Evolutionary conservation across 2,329 filamentous ascomycete genomes (phyloP).

Genomic region (Penicillium palitans): DNA sequence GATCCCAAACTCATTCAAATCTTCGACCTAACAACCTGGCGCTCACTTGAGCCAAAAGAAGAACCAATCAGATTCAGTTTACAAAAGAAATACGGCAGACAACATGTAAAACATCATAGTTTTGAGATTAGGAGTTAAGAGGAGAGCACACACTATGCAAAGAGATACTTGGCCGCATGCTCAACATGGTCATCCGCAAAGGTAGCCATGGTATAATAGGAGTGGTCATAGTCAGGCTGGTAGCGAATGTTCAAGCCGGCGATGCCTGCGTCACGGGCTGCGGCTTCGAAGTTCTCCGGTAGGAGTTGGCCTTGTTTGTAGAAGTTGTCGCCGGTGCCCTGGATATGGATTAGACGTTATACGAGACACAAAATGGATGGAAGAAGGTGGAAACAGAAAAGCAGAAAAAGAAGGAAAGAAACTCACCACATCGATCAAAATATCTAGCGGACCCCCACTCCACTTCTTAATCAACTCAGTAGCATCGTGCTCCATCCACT

Average conservation of each 20-base stretch:
- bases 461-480: conserved; percentile 81
- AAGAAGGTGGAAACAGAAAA: not conserved
- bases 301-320: conserved; percentile 92
- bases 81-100: conserved; percentile 1
- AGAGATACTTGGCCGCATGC: conserved; percentile 83
- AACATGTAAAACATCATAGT: not conserved
- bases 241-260: conserved; percentile 74
- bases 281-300: conserved; percentile 86
- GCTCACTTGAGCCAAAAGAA: conserved; percentile 17
- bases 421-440: conserved; percentile 82
- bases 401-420: not conserved
- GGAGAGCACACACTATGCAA: conserved; percentile 53
- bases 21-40: conserved; percentile 13
- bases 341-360: not conserved
- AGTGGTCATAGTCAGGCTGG: conserved; percentile 92
- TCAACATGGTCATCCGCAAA: conserved; percentile 90
- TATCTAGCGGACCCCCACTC: conserved; percentile 66
- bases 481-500: conserved; percentile 88
- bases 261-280: conserved; percentile 73
- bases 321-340: conserved; percentile 93
- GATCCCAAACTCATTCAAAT: conserved; percentile 11
- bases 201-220: conserved; percentile 92
- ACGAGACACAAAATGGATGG: not conserved
- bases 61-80: conserved; percentile 15
- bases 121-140: conserved; percentile 2